Evolutionary conservation across 257 asterid genomes (phyloP).

Genomic region (Scutellaria barbata): DNA sequence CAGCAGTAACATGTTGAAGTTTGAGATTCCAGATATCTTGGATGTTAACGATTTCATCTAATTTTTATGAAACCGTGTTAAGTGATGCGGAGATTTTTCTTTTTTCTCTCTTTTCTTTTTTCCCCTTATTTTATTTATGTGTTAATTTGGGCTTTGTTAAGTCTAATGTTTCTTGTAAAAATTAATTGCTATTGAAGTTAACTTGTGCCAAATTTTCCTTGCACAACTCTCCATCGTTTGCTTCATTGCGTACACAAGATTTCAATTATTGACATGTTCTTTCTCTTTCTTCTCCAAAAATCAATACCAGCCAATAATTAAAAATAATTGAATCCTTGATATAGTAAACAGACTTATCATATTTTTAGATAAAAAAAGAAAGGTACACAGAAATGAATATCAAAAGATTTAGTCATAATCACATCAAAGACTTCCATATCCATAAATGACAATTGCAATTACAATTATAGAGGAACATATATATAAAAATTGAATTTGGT

Average conservation of each 20-base stretch:
- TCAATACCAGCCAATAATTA: background rate
- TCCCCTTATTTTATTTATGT: constrained; percentile 20
- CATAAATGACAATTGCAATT: background rate
- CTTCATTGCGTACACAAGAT: background rate
- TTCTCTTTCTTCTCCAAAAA: background rate
- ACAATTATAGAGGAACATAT: background rate
- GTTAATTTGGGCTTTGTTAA: constrained; percentile 3
- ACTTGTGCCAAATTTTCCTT: constrained; percentile 30
- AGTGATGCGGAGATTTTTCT: constrained; percentile 12
- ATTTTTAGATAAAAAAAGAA: background rate
- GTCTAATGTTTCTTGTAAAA: constrained; percentile 40
- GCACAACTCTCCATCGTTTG: constrained; percentile 7
- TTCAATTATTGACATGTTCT: constrained; percentile 32
- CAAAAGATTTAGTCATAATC: constrained; percentile 26
- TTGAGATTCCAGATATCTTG: constrained; percentile 56
- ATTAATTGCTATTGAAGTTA: constrained; percentile 23
- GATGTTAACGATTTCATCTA: constrained; percentile 66
- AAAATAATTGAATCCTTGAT: constrained; percentile 10
- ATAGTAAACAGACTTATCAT: background rate
- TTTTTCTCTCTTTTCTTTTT: background rate
- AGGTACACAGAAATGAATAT: background rate
- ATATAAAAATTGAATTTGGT: constrained; percentile 19
- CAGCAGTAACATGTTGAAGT: constrained; percentile 62
- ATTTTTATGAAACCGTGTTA: constrained; percentile 9
- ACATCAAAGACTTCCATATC: constrained; percentile 35